Conservation (phyloP, 2,329 filamentous ascomycete species). For the Aspergillus oerlinghausenensis region DNA sequence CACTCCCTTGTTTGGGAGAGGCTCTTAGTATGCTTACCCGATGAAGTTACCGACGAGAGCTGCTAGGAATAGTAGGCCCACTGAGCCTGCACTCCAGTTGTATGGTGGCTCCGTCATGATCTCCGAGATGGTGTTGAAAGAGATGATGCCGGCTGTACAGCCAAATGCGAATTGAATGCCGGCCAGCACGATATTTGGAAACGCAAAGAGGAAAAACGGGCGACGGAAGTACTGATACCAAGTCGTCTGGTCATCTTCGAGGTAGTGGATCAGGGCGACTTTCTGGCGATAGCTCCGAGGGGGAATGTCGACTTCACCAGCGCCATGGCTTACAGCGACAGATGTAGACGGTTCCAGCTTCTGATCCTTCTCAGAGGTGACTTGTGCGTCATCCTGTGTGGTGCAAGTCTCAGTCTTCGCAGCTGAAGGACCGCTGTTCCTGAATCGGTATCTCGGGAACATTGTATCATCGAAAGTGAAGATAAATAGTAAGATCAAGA, state of each 20-base stretch:
- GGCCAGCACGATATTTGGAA: slow-evolving; percentile 37
- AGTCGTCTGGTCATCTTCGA: slow-evolving; percentile 32
- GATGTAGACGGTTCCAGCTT: slow-evolving; percentile 10
- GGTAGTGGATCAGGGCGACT: slow-evolving; percentile 22
- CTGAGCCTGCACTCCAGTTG: slow-evolving; percentile 31
- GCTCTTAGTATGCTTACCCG: slow-evolving; percentile 14
- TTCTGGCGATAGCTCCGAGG: slow-evolving; percentile 19
- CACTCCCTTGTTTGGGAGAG: no score
- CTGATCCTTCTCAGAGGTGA: not conserved
- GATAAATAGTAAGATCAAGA: slow-evolving; percentile 23
- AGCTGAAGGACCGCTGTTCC: not conserved
- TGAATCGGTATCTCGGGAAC: slow-evolving; percentile 31
- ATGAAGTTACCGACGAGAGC: slow-evolving; percentile 31
- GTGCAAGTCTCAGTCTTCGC: not conserved
- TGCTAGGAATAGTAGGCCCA: slow-evolving; percentile 30
- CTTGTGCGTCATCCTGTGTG: not conserved
- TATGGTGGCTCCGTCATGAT: slow-evolving; percentile 36
- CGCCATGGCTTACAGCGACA: slow-evolving; percentile 13
- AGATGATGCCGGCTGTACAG: slow-evolving; percentile 38
- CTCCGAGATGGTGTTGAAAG: slow-evolving; percentile 36
- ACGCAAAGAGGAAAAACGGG: slow-evolving; percentile 37
- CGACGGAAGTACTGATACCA: slow-evolving; percentile 38
- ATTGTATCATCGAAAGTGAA: slow-evolving; percentile 36
- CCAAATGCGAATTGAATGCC: slow-evolving; percentile 41
- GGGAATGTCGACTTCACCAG: slow-evolving; percentile 15